These are phyloP conservation scores for Madurella mycetomatis DNA, from an alignment of 2,329 filamentous ascomycete species.

Conservation along the genomic window DNA sequence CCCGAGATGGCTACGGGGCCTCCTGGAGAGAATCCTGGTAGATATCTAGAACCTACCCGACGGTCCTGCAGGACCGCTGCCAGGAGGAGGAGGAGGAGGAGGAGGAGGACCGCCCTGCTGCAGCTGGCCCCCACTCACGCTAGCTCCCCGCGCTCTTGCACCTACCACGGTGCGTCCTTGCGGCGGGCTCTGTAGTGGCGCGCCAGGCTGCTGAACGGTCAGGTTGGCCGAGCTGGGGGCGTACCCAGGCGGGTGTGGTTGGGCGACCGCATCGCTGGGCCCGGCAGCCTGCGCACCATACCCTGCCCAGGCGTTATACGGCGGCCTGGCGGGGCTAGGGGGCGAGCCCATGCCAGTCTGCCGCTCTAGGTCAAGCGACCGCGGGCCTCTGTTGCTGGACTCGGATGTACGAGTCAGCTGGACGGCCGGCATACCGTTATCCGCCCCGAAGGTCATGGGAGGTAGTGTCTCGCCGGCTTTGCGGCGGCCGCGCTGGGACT, in stretches of 20 bases:
- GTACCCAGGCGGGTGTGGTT: background rate
- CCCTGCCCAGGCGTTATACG: conserved; percentile 16
- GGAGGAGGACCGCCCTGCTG: conserved; percentile 2
- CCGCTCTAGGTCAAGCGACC: conserved; percentile 25
- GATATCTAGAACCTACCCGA: conserved; percentile 11
- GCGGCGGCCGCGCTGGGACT: conserved; percentile 47
- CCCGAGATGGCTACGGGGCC: too few relatives aligned
- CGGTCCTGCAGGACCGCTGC: conserved; percentile 7
- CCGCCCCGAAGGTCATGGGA: conserved; percentile 28
- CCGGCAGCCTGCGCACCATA: conserved; percentile 11
- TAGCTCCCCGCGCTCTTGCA: conserved; percentile 17
- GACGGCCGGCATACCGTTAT: conserved; percentile 21
- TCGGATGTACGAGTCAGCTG: conserved; percentile 24
- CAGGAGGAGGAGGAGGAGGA: background rate
- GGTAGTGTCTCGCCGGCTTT: conserved; percentile 45
- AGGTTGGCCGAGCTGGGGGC: background rate
- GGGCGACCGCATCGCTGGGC: background rate
- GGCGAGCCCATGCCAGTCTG: conserved; percentile 16
- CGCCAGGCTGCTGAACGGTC: conserved; percentile 9
- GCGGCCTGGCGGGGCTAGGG: conserved; percentile 4
- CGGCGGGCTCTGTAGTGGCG: conserved; percentile 1
- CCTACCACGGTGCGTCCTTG: conserved; percentile 4
- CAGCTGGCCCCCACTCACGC: conserved; percentile 12
- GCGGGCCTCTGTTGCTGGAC: conserved; percentile 5
- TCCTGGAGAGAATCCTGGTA: too few relatives aligned